Evolutionary conservation across 169 alveolate genomes (phyloP).

Genomic region (Fabrea salina): DNA sequence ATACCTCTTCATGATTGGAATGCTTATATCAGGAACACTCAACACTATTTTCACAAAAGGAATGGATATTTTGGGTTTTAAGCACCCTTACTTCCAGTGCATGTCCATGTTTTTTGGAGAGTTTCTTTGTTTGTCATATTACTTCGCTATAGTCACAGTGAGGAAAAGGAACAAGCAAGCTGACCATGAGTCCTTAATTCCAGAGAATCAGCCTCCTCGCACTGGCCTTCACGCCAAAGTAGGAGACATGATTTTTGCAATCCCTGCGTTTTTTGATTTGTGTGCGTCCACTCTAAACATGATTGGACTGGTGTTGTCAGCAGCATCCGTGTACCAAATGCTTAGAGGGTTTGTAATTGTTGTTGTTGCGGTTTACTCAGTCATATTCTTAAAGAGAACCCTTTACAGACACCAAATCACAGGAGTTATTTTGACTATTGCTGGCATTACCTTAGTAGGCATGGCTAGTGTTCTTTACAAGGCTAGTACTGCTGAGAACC

Average conservation of each 20-base stretch:
- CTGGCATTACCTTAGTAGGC: slow-evolving; percentile 64
- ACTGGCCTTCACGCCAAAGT: not conserved
- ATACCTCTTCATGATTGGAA: not conserved
- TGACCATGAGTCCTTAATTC: not conserved
- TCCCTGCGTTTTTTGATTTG: slow-evolving; percentile 70
- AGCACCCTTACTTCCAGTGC: slow-evolving; percentile 16
- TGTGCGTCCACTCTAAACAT: slow-evolving; percentile 63
- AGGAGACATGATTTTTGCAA: slow-evolving; percentile 25
- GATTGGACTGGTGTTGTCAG: slow-evolving; percentile 56
- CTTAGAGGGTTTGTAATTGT: slow-evolving; percentile 67
- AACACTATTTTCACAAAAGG: not conserved
- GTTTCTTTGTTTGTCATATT: not conserved
- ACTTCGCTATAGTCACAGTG: no score
- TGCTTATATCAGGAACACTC: slow-evolving; percentile 18
- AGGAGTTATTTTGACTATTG: slow-evolving; percentile 47
- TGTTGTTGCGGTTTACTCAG: slow-evolving; percentile 55
- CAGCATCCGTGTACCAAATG: slow-evolving; percentile 67
- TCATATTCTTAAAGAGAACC: slow-evolving; percentile 47
- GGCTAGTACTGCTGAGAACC: slow-evolving; percentile 36
- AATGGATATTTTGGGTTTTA: not conserved
- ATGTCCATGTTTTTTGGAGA: slow-evolving; percentile 6
- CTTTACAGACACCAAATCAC: slow-evolving; percentile 55
- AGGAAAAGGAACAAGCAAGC: not conserved
- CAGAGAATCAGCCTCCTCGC: not conserved
- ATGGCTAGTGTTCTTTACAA: slow-evolving; percentile 22